These are phyloP conservation scores for Willaertia magna DNA, from an alignment of 208 protist species.

Conservation along the genomic window DNA sequence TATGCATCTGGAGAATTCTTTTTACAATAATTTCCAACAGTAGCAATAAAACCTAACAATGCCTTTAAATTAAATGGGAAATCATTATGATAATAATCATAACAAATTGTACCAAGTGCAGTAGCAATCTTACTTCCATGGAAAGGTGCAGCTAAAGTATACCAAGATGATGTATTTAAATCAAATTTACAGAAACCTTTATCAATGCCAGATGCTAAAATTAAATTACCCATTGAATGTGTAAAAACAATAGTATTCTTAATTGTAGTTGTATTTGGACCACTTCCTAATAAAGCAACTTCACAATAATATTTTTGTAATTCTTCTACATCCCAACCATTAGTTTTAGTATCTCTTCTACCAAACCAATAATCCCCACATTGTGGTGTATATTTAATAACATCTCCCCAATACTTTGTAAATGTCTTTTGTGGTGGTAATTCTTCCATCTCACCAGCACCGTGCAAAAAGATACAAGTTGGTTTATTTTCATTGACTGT, in stretches of 20 bases:
- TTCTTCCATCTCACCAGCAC: background rate
- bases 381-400: background rate
- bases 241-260: background rate
- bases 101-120: background rate
- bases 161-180: background rate
- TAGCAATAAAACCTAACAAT: background rate
- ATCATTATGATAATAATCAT: background rate
- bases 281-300: background rate
- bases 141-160: background rate
- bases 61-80: background rate
- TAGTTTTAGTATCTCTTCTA: background rate
- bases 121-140: background rate
- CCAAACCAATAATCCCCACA: background rate
- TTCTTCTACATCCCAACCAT: background rate
- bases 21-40: background rate
- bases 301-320: background rate
- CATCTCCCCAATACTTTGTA: background rate
- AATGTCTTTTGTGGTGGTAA: background rate
- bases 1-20: background rate
- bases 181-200: background rate
- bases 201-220: background rate
- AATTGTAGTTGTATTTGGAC: background rate
- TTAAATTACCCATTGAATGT: background rate
- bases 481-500: background rate
- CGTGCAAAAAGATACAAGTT: background rate